Conservation (phyloP, 345 rosid genomes). For the Dimocarpus longan region DNA sequence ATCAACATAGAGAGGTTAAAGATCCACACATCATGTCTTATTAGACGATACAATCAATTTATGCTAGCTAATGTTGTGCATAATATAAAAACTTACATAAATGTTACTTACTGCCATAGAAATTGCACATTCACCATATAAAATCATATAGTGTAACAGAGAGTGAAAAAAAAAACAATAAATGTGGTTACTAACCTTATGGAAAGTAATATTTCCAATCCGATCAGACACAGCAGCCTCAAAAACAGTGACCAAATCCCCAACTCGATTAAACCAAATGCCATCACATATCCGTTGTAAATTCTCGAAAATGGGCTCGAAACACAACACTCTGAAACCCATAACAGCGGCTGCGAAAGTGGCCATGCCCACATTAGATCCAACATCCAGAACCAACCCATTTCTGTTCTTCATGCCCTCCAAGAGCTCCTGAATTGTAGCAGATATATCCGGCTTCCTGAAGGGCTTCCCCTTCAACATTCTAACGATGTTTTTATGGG, state of each 20-base stretch:
- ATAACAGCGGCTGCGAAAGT: conserved; percentile 91
- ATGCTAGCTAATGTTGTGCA: too few species aligned
- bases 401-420: conserved; percentile 52
- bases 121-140: too few species aligned
- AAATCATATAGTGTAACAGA: too few species aligned
- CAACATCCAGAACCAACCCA: conserved; percentile 84
- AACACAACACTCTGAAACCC: conserved; percentile 87
- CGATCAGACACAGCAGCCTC: conserved; percentile 87
- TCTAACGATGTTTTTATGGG: conserved; percentile 93
- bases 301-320: conserved; percentile 93
- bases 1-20: too few species aligned
- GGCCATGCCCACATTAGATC: conserved; percentile 99
- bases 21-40: too few species aligned
- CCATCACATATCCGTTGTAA: conserved; percentile 97
- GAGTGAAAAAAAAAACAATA: background rate
- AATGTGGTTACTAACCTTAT: conserved; percentile 53
- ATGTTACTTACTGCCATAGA: too few species aligned
- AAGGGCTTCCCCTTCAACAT: conserved; percentile 89
- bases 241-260: conserved; percentile 73
- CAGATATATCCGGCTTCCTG: conserved; percentile 87
- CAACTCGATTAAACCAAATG: conserved; percentile 82
- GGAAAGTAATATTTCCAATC: conserved; percentile 78
- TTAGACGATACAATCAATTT: too few species aligned
- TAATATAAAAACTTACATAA: too few species aligned
- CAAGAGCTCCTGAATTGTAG: conserved; percentile 71